Base-by-base conservation (phyloP, 805 yeast species). In the Cyberlindnera amylophila region DNA sequence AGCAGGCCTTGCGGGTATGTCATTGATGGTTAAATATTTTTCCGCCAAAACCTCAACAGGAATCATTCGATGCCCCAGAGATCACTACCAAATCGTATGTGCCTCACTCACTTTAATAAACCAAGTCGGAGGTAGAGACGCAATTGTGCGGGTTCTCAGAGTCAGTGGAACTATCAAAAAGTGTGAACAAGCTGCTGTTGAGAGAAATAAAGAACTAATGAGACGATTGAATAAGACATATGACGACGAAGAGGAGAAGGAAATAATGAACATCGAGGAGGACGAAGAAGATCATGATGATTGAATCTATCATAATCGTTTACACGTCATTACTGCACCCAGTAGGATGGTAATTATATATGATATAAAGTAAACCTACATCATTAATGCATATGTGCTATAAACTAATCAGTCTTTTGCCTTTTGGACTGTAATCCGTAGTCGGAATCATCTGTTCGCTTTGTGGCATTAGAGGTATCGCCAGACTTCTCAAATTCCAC, bases 151-250 rank as follows among this genome's bases (percentile, higher is more conserved):
- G 41, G 81, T 86, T 23, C 64, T 75, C 4, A 84, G 82, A 44
- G 79, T 86, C 0, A 82, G 95, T 55, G 98, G 96, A 0, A 88
- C 96, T 0, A 89, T 90, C 26, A 82, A 81, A 58, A 87, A 86
- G 57, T 77, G 95, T 50, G 95, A 90, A 58, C 74, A 79, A 50
- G 75, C 70, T 44, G 82, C 89, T 0, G 78, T 86, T 23, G 61
- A 71, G 42, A 68, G 77, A 56, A 67, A 71, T 39, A 62, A 66
- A 33, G 48, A 63, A 34, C 32, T 59, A 34, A 47, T 52, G 46
- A 51, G 54, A 23, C 35, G 29, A 43, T 41, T 48, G 48, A 44
- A 41, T 35, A 26, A 45, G 27, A 44, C 45, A 24, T 42, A 49
- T 7, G 50, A 49, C 6, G 49, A 38, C n/a, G 58, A 51, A 9